Conservation (phyloP, 1,284 basidiomycete genomes). For the Pseudozyma sp. region DNA sequence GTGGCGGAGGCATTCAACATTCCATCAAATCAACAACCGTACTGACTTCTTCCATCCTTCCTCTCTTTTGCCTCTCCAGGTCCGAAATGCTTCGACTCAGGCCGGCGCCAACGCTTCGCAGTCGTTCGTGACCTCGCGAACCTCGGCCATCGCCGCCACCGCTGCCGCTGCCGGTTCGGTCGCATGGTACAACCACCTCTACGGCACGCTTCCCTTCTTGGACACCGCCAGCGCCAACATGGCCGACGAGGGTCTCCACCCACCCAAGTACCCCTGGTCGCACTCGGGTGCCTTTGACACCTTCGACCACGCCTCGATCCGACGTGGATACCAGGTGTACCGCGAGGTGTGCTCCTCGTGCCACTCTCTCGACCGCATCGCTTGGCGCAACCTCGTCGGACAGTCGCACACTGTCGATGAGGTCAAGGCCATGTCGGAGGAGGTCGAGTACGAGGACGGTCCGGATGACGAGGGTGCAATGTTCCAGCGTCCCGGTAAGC, state of each 20-base stretch:
- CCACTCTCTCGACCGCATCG: conserved; percentile 98
- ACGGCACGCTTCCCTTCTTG: conserved; percentile 74
- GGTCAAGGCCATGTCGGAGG: conserved; percentile 88
- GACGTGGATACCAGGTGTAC: conserved; percentile 98
- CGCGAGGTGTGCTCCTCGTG: conserved; percentile 98
- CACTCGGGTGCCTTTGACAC: conserved; percentile 88
- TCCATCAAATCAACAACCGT: neutral
- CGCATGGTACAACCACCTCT: conserved; percentile 95
- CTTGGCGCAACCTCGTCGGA: conserved; percentile 99
- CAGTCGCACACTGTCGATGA: conserved; percentile 96
- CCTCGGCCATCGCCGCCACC: conserved; percentile 82
- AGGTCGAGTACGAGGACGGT: conserved; percentile 93
- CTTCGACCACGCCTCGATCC: conserved; percentile 95
- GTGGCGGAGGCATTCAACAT: neutral
- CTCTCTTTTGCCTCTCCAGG: conserved; percentile 24
- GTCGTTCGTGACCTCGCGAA: conserved; percentile 77
- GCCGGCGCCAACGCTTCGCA: conserved; percentile 50
- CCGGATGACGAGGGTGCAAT: conserved; percentile 95
- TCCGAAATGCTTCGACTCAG: conserved; percentile 61
- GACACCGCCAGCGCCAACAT: conserved; percentile 63
- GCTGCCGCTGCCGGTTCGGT: conserved; percentile 85
- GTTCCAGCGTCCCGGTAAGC: conserved; percentile 97
- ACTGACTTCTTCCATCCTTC: conserved; percentile 13
- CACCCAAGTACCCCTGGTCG: conserved; percentile 87
- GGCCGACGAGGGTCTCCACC: conserved; percentile 92